Evolutionary conservation across 2,329 filamentous ascomycete species (phyloP).

Genomic region (Fusarium verrucosum): DNA sequence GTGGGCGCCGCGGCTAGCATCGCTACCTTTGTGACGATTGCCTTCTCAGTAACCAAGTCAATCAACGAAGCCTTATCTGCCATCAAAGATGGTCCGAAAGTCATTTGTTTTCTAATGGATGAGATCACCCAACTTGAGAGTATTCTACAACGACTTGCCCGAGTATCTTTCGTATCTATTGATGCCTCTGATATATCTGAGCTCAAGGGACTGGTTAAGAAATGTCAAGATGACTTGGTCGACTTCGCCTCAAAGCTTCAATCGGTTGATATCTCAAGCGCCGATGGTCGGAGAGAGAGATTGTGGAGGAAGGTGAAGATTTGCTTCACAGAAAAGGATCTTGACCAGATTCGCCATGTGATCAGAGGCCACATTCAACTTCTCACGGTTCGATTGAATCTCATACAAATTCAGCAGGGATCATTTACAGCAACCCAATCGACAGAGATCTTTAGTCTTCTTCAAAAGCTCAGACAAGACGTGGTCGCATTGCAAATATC

Average conservation of each 20-base stretch:
- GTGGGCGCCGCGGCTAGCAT: neutral
- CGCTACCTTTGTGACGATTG: neutral
- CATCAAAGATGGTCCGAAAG: neutral
- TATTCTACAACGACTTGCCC: accelerated
- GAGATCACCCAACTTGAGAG: neutral
- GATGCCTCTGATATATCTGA: neutral
- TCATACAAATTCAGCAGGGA: neutral
- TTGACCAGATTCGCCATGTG: neutral
- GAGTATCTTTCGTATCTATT: accelerated
- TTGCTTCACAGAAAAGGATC: neutral
- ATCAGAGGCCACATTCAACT: neutral
- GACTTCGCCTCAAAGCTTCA: accelerated
- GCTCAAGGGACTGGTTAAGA: accelerated
- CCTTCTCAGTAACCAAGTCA: neutral
- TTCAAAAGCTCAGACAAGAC: neutral
- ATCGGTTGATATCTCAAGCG: accelerated
- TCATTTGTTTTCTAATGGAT: accelerated
- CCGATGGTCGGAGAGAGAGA: neutral
- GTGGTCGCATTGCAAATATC: accelerated
- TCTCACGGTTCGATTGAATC: neutral
- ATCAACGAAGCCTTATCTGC: neutral
- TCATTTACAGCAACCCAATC: neutral
- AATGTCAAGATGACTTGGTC: neutral
- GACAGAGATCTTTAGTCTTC: neutral
- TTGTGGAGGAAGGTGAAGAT: neutral